Base-by-base conservation (phyloP, 2,329 filamentous ascomycete genomes). In the Penicillium brevicompactum region DNA sequence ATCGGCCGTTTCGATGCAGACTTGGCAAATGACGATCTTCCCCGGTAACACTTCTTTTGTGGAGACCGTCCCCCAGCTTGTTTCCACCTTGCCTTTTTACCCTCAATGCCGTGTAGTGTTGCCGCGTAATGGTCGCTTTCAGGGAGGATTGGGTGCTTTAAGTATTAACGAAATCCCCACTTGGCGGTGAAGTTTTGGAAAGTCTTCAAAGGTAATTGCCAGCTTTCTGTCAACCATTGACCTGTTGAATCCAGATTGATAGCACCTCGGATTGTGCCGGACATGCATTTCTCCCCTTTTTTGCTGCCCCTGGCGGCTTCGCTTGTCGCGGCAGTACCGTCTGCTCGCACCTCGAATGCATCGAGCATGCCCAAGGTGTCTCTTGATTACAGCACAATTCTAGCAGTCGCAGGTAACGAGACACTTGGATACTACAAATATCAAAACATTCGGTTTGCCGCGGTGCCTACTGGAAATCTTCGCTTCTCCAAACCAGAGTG, bases 391-490 rank as follows among this genome's bases (percentile, higher is more conserved):
- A 63, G 52, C 47, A 70, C 67, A 11, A 47, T 70, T 30, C 47
- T 57, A 14, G 58, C 67, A 5, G 60, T 67, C 1, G 56, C 65
- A n/a, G 67, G 69, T 22, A 67, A 66, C 27, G 30, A 37, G 13
- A 53, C 45, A 7, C 18, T 60, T 10, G 58, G 58, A 13, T 60
- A 60, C 58, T 71, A 70, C 59, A 71, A 72, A 48, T 72, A 70
- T 41, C 70, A 73, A 52, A 74, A 74, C 46, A 73, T 74, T 42
- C 64, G 73, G 10, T 75, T 68, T 49, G 71, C 70, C 3, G 66
- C 70, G 2, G 64, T 70, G 5, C 70, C 73, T 3, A 69, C 66
- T 2, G 71, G 72, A 1, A 56, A 69, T 34, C 60, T 73, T 14
- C 67, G 71, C 11, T 75, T 65, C 30, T 69, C 69, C 9, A 66